Evolutionary conservation across 495 filamentous ascomycete species (phyloP), one percentile per base, ranked within the genome.

Genomic region (Apiosordaria backusii): DNA sequence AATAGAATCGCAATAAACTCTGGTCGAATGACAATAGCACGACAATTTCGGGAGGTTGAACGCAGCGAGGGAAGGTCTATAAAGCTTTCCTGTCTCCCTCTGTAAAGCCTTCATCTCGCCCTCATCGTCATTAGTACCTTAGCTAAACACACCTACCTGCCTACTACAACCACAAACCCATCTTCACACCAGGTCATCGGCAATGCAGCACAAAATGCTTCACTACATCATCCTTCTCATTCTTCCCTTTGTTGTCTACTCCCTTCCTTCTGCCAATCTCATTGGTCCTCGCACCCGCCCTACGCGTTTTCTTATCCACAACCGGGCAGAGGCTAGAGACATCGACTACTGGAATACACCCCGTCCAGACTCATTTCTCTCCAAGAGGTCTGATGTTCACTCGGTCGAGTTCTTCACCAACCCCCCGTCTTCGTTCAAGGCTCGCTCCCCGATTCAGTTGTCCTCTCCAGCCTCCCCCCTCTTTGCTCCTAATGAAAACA

Each of bases 261-360:
- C 35, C 35, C 35, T 45, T 13, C 35, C 35, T 2, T 45, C 35
- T 13, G 9, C 5, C 16, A 15, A 45, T 45, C 35, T 45, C 10
- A 45, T 45, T 0, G 13, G 35, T 0, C 35, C 35, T 15, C 35
- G 35, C 35, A 45, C 35, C 35, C 35, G 35, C 10, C 35, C 35
- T 13, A 10, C 35, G 10, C 35, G 9, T 13, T 45, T 45, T 15
- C 35, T 45, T 2, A 13, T 45, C 35, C 35, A 13, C 35, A 45
- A 15, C 35, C 35, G 35, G 1, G 0, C 35, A 15, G 35, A 45
- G 10, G 35, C 35, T 13, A 13, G 13, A 45, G 35, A 45, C 16
- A 65, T 45, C 16, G 35, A 45, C 9, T 45, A 73, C 54, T 73
- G 71, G 71, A 71, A 73, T 60, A 50, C 68, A 15, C 68, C 71